Percentiles rank a stretch among this genome's conserved stretches.
phyloP scores from a whole-genome alignment of 2,329 filamentous ascomycete genomes.

The Venturia aucupariae region DNA sequence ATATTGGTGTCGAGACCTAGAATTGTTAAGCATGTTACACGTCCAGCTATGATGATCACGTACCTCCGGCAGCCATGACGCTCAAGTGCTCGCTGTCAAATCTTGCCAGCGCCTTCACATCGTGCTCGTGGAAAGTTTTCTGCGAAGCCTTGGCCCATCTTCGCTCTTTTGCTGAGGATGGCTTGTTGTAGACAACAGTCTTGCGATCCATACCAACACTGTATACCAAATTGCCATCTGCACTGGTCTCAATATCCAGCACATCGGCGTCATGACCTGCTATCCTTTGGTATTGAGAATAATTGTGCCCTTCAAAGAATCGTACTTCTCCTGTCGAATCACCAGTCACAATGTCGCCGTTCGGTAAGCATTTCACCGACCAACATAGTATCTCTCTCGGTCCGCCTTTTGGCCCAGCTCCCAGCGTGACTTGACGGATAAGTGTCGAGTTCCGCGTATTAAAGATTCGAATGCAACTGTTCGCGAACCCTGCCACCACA shows the following conservation, averaged over 20 bases:
- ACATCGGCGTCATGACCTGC: conserved; percentile 85
- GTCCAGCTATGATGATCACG: conserved; percentile 30
- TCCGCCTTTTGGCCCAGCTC: conserved; percentile 65
- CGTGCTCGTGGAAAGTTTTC: conserved; percentile 79
- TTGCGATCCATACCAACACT: conserved; percentile 88
- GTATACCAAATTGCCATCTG: conserved; percentile 71
- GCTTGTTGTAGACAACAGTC: conserved; percentile 72
- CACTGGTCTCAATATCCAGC: conserved; percentile 72
- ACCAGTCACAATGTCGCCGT: conserved; percentile 85
- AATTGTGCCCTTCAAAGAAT: conserved; percentile 90
- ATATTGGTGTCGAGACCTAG: conserved; percentile 77
- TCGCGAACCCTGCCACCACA: conserved; percentile 86
- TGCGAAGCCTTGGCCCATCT: conserved; percentile 81
- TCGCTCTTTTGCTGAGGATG: conserved; percentile 24
- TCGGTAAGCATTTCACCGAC: conserved; percentile 80
- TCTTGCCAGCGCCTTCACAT: conserved; percentile 88
- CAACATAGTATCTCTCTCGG: conserved; percentile 84
- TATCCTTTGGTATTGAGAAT: conserved; percentile 77
- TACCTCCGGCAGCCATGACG: conserved; percentile 84
- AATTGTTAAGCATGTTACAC: not conserved
- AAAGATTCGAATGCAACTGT: conserved; percentile 87
- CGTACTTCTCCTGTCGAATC: conserved; percentile 90
- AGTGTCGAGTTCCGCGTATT: conserved; percentile 71
- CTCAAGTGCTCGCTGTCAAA: conserved; percentile 80
- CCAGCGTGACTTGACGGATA: conserved; percentile 75